Evolutionary conservation across 257 asterid genomes (phyloP).

Genomic region (Solanum neorickii): DNA sequence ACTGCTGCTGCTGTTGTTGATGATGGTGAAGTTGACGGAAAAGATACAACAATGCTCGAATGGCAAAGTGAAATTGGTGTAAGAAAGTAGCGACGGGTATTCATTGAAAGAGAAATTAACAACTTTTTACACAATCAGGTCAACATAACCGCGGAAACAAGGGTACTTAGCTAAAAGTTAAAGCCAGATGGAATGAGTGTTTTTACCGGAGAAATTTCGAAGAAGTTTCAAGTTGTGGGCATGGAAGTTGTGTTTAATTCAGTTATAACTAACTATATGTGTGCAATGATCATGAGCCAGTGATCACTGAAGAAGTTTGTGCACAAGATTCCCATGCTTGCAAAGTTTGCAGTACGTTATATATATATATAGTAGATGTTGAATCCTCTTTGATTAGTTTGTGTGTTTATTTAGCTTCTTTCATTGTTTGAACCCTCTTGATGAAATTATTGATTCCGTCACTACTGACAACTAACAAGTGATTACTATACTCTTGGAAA

Average conservation of each 20-base stretch:
- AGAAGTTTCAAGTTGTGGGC: not conserved
- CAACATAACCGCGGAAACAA: not conserved
- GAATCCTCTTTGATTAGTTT: no score
- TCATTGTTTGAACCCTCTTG: no score
- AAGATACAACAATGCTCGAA: conserved; percentile 8
- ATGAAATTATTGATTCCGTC: not conserved
- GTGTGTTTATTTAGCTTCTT: no score
- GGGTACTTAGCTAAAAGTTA: not conserved
- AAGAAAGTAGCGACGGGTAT: conserved; percentile 34
- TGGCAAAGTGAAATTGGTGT: conserved; percentile 45
- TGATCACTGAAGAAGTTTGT: not conserved
- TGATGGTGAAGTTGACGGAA: conserved; percentile 16
- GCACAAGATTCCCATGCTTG: not conserved
- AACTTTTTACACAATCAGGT: not conserved
- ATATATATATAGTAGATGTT: no score
- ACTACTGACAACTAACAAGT: not conserved
- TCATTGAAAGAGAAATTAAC: conserved; percentile 6
- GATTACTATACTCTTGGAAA: not conserved
- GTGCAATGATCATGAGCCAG: not conserved
- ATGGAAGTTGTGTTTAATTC: not conserved
- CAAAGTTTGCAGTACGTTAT: not conserved
- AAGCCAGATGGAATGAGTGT: not conserved
- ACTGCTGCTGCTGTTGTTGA: not conserved
- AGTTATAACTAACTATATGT: not conserved
- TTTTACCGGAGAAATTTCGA: not conserved